Base-by-base conservation (phyloP, 2,329 filamentous ascomycete species). In the Didymosphaeria variabile region DNA sequence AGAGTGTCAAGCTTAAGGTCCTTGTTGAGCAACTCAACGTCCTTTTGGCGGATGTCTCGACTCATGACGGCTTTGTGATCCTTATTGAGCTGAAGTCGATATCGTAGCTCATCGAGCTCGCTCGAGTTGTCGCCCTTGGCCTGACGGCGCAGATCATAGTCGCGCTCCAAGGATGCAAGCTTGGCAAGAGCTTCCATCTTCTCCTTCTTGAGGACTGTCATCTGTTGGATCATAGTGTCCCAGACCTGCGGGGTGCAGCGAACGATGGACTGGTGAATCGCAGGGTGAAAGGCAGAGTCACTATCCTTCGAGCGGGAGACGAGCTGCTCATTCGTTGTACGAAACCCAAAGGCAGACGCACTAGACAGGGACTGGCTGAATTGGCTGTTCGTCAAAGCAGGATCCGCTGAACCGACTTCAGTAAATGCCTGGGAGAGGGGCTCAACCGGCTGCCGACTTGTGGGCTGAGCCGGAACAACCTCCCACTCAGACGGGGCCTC, bases 11-110 rank as follows among this genome's bases (percentile, higher is more conserved):
- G 58, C 0, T 69, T 60, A 1, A 68, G 44, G 26, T 71, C 58
- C 40, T 70, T 57, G 7, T 59, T 59, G 55, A 67, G 63, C 29
- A 70, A 62, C 44, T 63, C 49, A 0, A 58, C 51, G 5, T 71
- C 67, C 19, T 68, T 67, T 31, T 67, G 54, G 5, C 57, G 55
- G 7, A 73, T n/a, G 3, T 62, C 42, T 1, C 64, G 63, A 42
- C 58, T 61, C 70, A 73, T 70, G 0, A 52, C 55, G 13, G 66
- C 61, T 34, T 64, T 71, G 19, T 68, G 63, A 0, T 60, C 59
- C 40, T 63, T 67, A 51, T 67, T 71, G 19, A 36, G 29, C 13
- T 69, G 62, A 9, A 70, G 62, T 21, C 69, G 69, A 40, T 62
- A 68, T 2, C 47, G 57, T 2, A 72, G 57, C n/a, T 59, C 51